Evolutionary conservation across 306 rosid genomes (phyloP).

Genomic region (Myrica gale): DNA sequence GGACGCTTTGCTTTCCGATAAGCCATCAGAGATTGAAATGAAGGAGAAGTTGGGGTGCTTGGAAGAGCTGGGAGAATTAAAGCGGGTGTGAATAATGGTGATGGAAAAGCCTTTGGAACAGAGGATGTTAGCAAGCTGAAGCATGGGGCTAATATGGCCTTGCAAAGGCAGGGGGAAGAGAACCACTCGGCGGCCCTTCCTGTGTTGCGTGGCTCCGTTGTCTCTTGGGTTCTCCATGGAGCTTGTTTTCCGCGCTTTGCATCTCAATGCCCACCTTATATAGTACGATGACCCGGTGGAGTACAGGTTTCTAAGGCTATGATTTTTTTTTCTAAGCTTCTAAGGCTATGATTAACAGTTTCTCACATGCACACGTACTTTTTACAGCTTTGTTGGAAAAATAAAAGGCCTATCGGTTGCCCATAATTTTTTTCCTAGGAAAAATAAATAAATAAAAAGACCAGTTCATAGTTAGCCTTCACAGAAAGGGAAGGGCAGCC

Average conservation of each 20-base stretch:
- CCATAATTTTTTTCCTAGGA: no score
- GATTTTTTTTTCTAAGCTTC: no score
- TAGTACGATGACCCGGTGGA: no score
- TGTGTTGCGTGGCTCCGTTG: slow-evolving; percentile 14
- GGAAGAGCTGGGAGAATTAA: slow-evolving; percentile 45
- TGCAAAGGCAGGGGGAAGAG: slow-evolving; percentile 47
- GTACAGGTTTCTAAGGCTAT: no score
- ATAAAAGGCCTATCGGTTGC: no score
- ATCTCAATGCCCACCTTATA: background rate
- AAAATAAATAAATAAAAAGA: no score
- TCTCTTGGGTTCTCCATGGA: background rate
- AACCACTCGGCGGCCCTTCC: slow-evolving; percentile 33
- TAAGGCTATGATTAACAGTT: no score
- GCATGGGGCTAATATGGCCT: slow-evolving; percentile 65
- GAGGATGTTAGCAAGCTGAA: slow-evolving; percentile 48
- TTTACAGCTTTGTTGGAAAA: no score
- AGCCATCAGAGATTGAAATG: slow-evolving; percentile 30
- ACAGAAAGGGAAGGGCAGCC: no score
- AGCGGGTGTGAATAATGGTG: slow-evolving; percentile 41
- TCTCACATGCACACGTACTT: no score
- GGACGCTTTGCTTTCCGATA: slow-evolving; percentile 19
- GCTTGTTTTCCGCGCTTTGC: background rate
- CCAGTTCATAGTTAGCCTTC: no score
- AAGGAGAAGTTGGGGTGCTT: slow-evolving; percentile 47
- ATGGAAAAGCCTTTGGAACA: slow-evolving; percentile 47